These are phyloP conservation scores for Mrakia frigida DNA, from an alignment of 768 basidiomycete species.

Conservation along the genomic window DNA sequence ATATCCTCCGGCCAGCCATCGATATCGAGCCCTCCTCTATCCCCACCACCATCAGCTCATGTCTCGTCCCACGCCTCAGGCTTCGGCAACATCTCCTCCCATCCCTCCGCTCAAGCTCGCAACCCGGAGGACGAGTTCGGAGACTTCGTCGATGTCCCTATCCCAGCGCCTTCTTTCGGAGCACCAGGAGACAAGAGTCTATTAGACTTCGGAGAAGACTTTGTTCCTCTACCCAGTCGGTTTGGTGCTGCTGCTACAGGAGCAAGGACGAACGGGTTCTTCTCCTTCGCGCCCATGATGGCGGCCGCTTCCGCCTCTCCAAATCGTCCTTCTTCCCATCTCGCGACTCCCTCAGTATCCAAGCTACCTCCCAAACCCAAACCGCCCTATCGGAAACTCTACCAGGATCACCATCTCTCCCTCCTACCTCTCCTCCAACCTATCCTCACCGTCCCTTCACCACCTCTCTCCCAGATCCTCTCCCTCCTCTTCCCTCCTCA, in stretches of 20 bases:
- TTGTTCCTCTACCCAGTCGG: slow-evolving; percentile 41
- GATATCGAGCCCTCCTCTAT: slow-evolving; percentile 53
- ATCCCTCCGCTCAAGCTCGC: neutral
- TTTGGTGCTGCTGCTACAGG: slow-evolving; percentile 30
- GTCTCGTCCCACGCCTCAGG: neutral
- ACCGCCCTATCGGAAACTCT: slow-evolving; percentile 54
- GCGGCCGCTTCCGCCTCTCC: slow-evolving; percentile 34
- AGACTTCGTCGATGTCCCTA: slow-evolving; percentile 38
- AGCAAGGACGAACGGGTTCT: slow-evolving; percentile 42
- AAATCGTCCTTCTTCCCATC: slow-evolving; percentile 13
- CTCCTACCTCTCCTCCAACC: slow-evolving; percentile 59
- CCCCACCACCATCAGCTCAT: slow-evolving; percentile 31
- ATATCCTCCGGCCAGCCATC: neutral
- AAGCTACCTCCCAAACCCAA: slow-evolving; percentile 41
- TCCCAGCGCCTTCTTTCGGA: neutral
- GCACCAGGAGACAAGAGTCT: slow-evolving; percentile 36
- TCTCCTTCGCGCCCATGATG: slow-evolving; percentile 37
- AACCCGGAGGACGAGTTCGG: slow-evolving; percentile 43
- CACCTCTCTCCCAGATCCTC: slow-evolving; percentile 49
- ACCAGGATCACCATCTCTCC: slow-evolving; percentile 57
- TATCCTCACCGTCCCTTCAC: slow-evolving; percentile 60
- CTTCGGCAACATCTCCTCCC: slow-evolving; percentile 1
- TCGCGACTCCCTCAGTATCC: slow-evolving; percentile 44
- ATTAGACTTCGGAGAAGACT: slow-evolving; percentile 44
- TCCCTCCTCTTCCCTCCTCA: slow-evolving; percentile 52